A percentile compares a stretch with the other conserved stretches of the same genome.
These are phyloP conservation scores for Glycine soja DNA, from an alignment of 306 rosid species.

Conservation along the genomic window DNA sequence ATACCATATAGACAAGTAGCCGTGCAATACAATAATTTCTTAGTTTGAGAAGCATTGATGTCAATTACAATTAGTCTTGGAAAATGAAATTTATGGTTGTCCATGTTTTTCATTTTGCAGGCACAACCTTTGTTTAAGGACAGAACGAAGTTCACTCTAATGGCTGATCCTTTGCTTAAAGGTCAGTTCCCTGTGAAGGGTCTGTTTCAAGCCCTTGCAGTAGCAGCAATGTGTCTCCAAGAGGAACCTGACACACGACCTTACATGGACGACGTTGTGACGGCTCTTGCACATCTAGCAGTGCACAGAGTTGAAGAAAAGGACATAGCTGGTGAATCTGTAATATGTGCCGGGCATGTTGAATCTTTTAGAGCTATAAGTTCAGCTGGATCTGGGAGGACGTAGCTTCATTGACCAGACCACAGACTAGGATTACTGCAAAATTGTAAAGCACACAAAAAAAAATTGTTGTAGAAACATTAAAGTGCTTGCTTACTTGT, in stretches of 20 bases:
- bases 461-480: neutral
- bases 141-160: constrained; percentile 53
- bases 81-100: neutral
- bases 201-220: constrained; percentile 74
- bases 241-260: constrained; percentile 73
- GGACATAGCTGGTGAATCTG: constrained; percentile 44
- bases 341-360: constrained; percentile 46
- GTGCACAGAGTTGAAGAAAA: constrained; percentile 36
- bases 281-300: constrained; percentile 55
- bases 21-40: neutral
- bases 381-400: constrained; percentile 35
- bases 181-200: constrained; percentile 64
- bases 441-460: neutral
- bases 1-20: neutral
- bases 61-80: no score
- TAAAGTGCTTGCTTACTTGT: constrained; percentile 16
- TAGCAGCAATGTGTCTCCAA: constrained; percentile 82
- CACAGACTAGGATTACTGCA: constrained; percentile 37
- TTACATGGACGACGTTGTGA: constrained; percentile 67
- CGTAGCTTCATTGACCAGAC: constrained; percentile 29
- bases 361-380: constrained; percentile 43
- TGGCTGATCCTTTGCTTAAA: constrained; percentile 72
- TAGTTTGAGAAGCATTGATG: no score
- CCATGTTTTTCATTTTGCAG: constrained; percentile 50
- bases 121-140: constrained; percentile 72